phyloP scores from a whole-genome alignment of 140 eudicot genomes.

The Eryngium alpinum region DNA sequence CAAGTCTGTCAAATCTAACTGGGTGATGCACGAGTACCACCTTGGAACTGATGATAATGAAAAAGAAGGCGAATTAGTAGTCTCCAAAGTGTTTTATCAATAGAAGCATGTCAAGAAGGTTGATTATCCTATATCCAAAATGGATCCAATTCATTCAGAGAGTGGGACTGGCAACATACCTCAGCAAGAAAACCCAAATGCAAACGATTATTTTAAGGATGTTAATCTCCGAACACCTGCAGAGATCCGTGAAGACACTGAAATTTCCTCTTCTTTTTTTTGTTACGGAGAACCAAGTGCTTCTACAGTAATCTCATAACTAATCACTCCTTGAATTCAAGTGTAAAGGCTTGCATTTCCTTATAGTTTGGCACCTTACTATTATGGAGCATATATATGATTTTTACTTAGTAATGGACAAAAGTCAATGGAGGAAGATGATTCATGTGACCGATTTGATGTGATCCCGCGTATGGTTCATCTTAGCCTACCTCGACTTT shows the following conservation, averaged over 20 bases:
- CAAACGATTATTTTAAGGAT: neutral
- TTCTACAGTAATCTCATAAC: too few relatives aligned
- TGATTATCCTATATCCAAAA: conserved; percentile 21
- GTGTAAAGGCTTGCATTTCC: too few relatives aligned
- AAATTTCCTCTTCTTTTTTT: neutral
- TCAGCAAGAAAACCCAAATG: conserved; percentile 1
- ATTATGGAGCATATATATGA: too few relatives aligned
- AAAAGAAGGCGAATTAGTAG: conserved; percentile 69
- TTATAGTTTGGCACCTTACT: too few relatives aligned
- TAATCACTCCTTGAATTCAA: too few relatives aligned
- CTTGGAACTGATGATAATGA: conserved; percentile 69
- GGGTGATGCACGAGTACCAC: conserved; percentile 92
- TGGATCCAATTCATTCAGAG: neutral
- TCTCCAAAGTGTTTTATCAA: conserved; percentile 76
- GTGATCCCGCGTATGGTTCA: too few relatives aligned
- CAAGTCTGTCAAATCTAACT: conserved; percentile 48
- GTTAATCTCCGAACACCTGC: neutral
- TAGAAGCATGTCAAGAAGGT: conserved; percentile 31
- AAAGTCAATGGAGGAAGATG: too few relatives aligned
- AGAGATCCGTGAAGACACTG: neutral
- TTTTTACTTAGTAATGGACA: too few relatives aligned
- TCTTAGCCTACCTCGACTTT: too few relatives aligned
- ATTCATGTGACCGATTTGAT: too few relatives aligned
- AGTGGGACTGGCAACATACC: neutral
- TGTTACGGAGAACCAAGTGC: neutral